These are phyloP conservation scores for Zasmidium cellare DNA, from an alignment of 2,329 filamentous ascomycete genomes.

Conservation along the genomic window DNA sequence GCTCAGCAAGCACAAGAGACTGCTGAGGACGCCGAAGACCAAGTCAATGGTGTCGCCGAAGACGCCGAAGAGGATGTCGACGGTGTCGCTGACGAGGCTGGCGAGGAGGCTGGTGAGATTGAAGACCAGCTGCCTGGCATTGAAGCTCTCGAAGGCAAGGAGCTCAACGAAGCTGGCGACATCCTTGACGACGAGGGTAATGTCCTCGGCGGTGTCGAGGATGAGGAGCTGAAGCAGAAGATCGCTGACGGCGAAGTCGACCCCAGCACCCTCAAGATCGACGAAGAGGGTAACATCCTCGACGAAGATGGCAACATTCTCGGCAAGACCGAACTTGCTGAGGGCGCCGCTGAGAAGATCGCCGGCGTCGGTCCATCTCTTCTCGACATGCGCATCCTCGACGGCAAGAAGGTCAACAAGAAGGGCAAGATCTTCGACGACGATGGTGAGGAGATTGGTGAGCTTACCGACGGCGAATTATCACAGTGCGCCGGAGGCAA, in stretches of 20 bases:
- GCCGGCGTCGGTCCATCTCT: conserved; percentile 39
- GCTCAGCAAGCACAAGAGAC: conserved; percentile 43
- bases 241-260: conserved; percentile 41
- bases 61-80: conserved; percentile 32
- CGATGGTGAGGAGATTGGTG: conserved; percentile 53
- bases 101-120: conserved; percentile 37
- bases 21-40: conserved; percentile 39
- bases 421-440: conserved; percentile 55
- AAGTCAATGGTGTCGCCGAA: conserved; percentile 32
- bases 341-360: conserved; percentile 50
- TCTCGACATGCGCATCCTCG: conserved; percentile 47
- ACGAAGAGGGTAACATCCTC: conserved; percentile 53
- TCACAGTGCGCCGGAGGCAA: conserved; percentile 48
- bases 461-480: conserved; percentile 49
- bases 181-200: conserved; percentile 52
- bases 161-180: conserved; percentile 51
- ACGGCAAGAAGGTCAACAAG: conserved; percentile 59
- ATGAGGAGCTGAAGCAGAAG: conserved; percentile 43
- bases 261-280: conserved; percentile 51
- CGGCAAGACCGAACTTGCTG: conserved; percentile 51
- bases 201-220: conserved; percentile 51
- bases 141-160: conserved; percentile 53
- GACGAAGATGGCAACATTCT: conserved; percentile 53
- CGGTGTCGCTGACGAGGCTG: conserved; percentile 28
- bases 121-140: conserved; percentile 54